Base-by-base conservation (phyloP, 23 red algal species). In the Chondrus crispus region DNA sequence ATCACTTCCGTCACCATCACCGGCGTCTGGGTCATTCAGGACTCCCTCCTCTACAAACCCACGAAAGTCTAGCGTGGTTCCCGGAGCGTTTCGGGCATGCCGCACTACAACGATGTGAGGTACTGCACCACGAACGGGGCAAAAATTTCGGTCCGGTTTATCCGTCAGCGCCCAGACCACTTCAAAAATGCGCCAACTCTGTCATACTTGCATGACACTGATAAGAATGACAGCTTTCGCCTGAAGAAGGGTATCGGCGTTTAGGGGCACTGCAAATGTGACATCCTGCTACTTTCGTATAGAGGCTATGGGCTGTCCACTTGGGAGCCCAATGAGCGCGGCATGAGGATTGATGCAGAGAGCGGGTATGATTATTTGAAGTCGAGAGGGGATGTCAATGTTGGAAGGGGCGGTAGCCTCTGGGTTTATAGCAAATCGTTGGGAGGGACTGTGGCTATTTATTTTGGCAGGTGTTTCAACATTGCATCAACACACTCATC, bases 351-450 rank as follows among this genome's bases (percentile, higher is more conserved):
- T 10, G 93, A 95, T 68, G 90, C 93, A 24, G 78, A 82, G 10
- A 76, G 80, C 1, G 81, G 60, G 60, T 24, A 91, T 4, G 69
- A 92, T 64, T 95, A 95, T 46, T 26, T 95, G 10, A 22, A 39
- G 29, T 52, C 51, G 36, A 76, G 88, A 29, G 62, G 22, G 19
- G 87, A 93, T 24, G 39, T 92, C 33, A 43, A 92, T 44, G 91
- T 83, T 36, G n/a, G 62, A 2, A 22, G 4, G 5, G 62, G 44
- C 2, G 88, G 76, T 33, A 80, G 82, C 48, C 53, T 95, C 57
- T 95, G 93, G 89, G 88, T 98, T 12, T 98, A 89, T 91, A 88
- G 96, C 8, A 93, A 98, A 41, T 93, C 88, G 30, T 91, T 98
- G 55, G 96, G 96, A 5, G 96, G 96, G 26, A 93, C 96, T 5